Conservation (phyloP, 495 filamentous ascomycete genomes). For the Trichoderma virens region DNA sequence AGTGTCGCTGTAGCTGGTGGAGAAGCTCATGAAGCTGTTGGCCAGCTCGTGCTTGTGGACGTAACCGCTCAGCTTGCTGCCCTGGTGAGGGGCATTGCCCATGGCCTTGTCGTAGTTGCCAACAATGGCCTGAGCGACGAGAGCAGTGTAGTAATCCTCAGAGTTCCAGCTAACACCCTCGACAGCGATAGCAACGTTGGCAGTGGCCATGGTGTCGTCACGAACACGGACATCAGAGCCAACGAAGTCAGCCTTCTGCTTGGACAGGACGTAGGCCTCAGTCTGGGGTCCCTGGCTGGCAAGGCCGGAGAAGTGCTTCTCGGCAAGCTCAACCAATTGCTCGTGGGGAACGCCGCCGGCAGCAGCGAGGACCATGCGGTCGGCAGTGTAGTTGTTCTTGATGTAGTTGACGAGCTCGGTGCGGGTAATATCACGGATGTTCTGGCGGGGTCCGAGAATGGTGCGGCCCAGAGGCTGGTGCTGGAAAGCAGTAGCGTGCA, state of each 20-base stretch:
- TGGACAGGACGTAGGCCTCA: slow-evolving; percentile 64
- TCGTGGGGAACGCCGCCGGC: slow-evolving; percentile 90
- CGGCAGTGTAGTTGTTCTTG: slow-evolving; percentile 97
- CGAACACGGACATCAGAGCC: slow-evolving; percentile 91
- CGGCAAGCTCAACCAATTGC: slow-evolving; percentile 88
- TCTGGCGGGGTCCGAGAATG: slow-evolving; percentile 94
- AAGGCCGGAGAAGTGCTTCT: slow-evolving; percentile 85
- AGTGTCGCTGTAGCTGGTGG: slow-evolving; percentile 98
- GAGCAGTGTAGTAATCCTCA: slow-evolving; percentile 95
- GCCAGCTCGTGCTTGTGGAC: slow-evolving; percentile 89
- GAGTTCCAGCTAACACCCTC: slow-evolving; percentile 99
- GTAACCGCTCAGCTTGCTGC: slow-evolving; percentile 92
- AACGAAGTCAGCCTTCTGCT: slow-evolving; percentile 85
- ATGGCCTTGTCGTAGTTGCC: slow-evolving; percentile 99
- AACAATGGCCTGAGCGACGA: slow-evolving; percentile 97
- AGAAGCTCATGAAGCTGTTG: slow-evolving; percentile 99
- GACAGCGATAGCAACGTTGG: slow-evolving; percentile 96
- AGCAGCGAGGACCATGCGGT: slow-evolving; percentile 98
- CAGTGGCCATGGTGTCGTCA: slow-evolving; percentile 91
- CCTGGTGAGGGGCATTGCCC: slow-evolving; percentile 92
- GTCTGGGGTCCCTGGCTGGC: slow-evolving; percentile 62
- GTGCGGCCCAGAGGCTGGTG: slow-evolving; percentile 92
- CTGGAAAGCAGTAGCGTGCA: slow-evolving; percentile 97
- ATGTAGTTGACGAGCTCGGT: slow-evolving; percentile 91
- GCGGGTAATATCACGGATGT: slow-evolving; percentile 91